Evolutionary conservation across 2,329 filamentous ascomycete genomes (phyloP).

Genomic region (Monosporascus sp.): DNA sequence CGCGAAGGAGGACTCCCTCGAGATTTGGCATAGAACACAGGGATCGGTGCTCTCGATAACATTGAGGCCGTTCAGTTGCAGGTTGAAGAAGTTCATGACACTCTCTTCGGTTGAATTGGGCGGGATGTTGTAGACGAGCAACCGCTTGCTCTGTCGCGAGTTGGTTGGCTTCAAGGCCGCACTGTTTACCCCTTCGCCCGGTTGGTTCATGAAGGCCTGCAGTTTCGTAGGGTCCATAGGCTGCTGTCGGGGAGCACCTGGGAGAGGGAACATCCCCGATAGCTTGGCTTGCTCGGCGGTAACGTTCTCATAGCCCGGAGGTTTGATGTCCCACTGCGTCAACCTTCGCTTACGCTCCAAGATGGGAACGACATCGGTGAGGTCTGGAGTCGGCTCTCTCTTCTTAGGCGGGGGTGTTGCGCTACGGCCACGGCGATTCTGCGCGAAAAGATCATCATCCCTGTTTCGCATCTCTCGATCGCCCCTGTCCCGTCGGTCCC

Average conservation of each 20-base stretch:
- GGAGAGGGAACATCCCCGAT: constrained; percentile 97
- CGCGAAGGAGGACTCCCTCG: constrained; percentile 73
- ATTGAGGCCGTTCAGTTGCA: constrained; percentile 95
- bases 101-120: constrained; percentile 66
- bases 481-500: constrained; percentile 35
- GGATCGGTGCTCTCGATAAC: constrained; percentile 79
- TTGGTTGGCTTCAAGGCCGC: constrained; percentile 88
- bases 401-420: constrained; percentile 80
- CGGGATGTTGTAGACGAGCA: constrained; percentile 82
- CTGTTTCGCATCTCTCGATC: constrained; percentile 38
- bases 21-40: constrained; percentile 77
- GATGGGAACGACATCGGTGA: constrained; percentile 79
- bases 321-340: constrained; percentile 99
- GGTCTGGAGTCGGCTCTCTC: constrained; percentile 90
- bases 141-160: constrained; percentile 87
- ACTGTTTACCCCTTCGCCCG: constrained; percentile 63
- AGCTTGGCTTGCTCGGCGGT: constrained; percentile 98
- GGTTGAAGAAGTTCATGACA: constrained; percentile 83
- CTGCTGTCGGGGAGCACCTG: constrained; percentile 89
- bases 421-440: constrained; percentile 63
- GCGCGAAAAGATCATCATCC: constrained; percentile 44
- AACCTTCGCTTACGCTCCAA: constrained; percentile 83
- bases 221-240: constrained; percentile 92
- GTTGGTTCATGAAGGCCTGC: constrained; percentile 92
- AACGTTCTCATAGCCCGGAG: constrained; percentile 94